phyloP scores from a whole-genome alignment of 164 flowering plant species.

The Vitis vinifera region DNA sequence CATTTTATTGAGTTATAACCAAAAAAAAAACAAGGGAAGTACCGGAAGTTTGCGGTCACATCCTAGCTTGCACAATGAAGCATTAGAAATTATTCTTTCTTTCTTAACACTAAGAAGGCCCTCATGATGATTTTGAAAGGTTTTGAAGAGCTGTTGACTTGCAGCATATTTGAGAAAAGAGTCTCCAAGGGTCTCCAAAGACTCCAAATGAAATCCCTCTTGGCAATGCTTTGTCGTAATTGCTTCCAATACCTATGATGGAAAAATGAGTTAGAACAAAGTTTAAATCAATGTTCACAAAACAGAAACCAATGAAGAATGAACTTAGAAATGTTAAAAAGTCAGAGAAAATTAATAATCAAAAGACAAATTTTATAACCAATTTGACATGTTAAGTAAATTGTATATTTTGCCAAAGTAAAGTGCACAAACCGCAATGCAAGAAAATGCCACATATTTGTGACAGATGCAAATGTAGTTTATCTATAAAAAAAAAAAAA shows the following conservation, averaged over 20 bases:
- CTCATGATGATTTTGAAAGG: constrained; percentile 54
- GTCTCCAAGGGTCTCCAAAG: constrained; percentile 93
- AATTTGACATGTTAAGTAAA: too few relatives aligned
- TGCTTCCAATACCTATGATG: constrained; percentile 72
- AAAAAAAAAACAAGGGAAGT: constrained; percentile 10
- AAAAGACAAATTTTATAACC: too few relatives aligned
- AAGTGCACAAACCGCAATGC: too few relatives aligned
- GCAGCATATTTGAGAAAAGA: constrained; percentile 89
- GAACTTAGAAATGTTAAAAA: not conserved
- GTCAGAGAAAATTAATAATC: not conserved
- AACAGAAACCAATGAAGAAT: not conserved
- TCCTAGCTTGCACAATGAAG: constrained; percentile 64
- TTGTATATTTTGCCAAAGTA: too few relatives aligned
- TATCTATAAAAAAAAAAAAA: too few relatives aligned
- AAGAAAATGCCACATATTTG: too few relatives aligned
- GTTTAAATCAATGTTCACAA: not conserved
- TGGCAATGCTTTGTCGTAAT: constrained; percentile 82
- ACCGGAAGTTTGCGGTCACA: constrained; percentile 69
- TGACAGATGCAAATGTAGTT: too few relatives aligned
- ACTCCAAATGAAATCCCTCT: constrained; percentile 71
- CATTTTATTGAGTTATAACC: too few relatives aligned
- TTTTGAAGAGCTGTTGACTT: constrained; percentile 65
- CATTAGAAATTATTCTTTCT: constrained; percentile 58
- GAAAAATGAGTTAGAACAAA: not conserved
- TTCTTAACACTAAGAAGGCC: constrained; percentile 72